phyloP scores from a whole-genome alignment of 495 filamentous ascomycete species.

The Lophiostoma macrostomum region DNA sequence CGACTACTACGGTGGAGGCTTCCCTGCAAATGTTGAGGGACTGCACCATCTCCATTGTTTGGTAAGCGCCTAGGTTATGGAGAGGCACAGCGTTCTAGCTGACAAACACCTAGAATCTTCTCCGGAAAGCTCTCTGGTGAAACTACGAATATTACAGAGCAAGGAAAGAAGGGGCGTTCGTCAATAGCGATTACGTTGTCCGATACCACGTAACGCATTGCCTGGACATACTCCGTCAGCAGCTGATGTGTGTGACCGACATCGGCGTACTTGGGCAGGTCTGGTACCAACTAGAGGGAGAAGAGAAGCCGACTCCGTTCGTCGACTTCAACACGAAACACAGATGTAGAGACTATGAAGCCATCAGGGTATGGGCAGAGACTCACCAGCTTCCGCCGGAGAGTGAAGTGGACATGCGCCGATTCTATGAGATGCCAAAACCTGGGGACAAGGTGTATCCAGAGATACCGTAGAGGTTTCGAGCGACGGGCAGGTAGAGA shows the following conservation, averaged over 20 bases:
- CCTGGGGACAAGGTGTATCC: slow-evolving; percentile 42
- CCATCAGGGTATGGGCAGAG: slow-evolving; percentile 51
- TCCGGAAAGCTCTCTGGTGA: slow-evolving; percentile 54
- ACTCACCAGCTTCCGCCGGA: slow-evolving; percentile 46
- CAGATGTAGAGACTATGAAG: slow-evolving; percentile 55
- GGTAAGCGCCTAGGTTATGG: slow-evolving; percentile 30
- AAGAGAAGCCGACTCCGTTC: slow-evolving; percentile 45
- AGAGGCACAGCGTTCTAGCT: neutral
- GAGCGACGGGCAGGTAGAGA: neutral
- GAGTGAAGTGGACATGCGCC: slow-evolving; percentile 37
- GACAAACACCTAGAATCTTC: slow-evolving; percentile 44
- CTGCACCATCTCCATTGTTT: slow-evolving; percentile 59
- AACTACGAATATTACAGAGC: slow-evolving; percentile 57
- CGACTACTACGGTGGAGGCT: slow-evolving; percentile 53
- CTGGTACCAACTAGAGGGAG: slow-evolving; percentile 45
- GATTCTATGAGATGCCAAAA: slow-evolving; percentile 44
- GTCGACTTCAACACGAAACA: slow-evolving; percentile 57
- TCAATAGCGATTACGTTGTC: slow-evolving; percentile 50
- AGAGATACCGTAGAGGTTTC: slow-evolving; percentile 40
- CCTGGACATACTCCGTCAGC: slow-evolving; percentile 54
- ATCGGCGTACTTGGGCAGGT: slow-evolving; percentile 53
- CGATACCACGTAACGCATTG: slow-evolving; percentile 54
- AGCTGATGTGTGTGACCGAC: slow-evolving; percentile 56
- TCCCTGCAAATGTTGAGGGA: slow-evolving; percentile 54
- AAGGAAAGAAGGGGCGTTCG: slow-evolving; percentile 48